Evolutionary conservation across 441 rosid genomes (phyloP).

Genomic region (Corymbia citriodora): DNA sequence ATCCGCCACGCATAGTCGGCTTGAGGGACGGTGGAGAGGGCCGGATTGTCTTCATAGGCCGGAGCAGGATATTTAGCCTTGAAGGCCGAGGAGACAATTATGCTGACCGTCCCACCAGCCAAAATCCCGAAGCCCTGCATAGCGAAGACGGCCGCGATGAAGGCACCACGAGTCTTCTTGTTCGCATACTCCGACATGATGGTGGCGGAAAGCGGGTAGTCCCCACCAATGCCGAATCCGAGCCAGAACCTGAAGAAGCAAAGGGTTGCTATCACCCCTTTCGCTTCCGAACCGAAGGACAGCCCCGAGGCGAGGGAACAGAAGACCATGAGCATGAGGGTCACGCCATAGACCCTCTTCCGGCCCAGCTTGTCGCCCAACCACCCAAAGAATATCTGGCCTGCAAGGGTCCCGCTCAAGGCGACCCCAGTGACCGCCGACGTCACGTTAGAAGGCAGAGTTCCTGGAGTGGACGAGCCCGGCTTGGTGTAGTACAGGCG

Average conservation of each 20-base stretch:
- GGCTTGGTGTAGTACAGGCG: slow-evolving; percentile 4
- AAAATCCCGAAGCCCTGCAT: slow-evolving; percentile 18
- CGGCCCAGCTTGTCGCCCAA: slow-evolving; percentile 17
- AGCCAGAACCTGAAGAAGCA: slow-evolving; percentile 22
- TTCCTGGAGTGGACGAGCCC: background rate
- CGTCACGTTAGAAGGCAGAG: slow-evolving; percentile 6
- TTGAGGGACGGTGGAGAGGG: background rate
- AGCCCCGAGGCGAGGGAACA: slow-evolving; percentile 12
- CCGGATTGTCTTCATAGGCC: background rate
- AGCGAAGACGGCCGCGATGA: slow-evolving; percentile 12
- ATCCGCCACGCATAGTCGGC: slow-evolving; percentile 17
- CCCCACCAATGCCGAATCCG: slow-evolving; percentile 15
- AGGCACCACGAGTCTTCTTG: slow-evolving; percentile 15
- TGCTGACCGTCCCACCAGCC: slow-evolving; percentile 7
- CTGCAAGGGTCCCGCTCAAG: slow-evolving; percentile 11
- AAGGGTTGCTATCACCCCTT: slow-evolving; percentile 10
- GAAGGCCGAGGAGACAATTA: slow-evolving; percentile 4
- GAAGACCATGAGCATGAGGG: slow-evolving; percentile 12
- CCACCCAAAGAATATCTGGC: slow-evolving; percentile 20
- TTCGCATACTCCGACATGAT: slow-evolving; percentile 22
- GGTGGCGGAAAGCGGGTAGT: slow-evolving; percentile 15
- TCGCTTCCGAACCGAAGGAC: slow-evolving; percentile 9
- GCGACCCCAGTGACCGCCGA: slow-evolving; percentile 7
- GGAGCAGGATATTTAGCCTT: slow-evolving; percentile 1
- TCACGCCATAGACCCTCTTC: slow-evolving; percentile 18